Conservation (phyloP, 129 eudicot species). For the Saposhnikovia divaricata region DNA sequence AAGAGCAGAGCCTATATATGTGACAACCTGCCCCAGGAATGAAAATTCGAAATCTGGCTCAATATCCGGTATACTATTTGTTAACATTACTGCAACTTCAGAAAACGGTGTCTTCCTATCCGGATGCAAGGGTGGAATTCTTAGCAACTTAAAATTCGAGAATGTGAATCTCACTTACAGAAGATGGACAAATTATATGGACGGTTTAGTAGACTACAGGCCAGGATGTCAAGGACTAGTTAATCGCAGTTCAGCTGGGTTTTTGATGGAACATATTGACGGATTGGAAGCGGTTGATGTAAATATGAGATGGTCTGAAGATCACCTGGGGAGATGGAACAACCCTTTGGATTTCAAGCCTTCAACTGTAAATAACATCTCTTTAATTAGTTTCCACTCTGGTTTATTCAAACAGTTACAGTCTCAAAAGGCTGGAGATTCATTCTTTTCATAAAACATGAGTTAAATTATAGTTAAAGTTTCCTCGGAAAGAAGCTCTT, state of each 20-base stretch:
- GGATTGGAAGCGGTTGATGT: conserved; percentile 68
- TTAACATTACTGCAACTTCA: conserved; percentile 72
- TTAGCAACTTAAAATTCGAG: conserved; percentile 50
- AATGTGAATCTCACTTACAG: conserved; percentile 68
- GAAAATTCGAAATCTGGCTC: conserved; percentile 42
- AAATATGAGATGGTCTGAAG: conserved; percentile 66
- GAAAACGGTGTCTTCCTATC: conserved; percentile 91
- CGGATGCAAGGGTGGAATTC: conserved; percentile 53
- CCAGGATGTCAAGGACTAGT: conserved; percentile 92
- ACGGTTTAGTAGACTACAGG: conserved; percentile 74
- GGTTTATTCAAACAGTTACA: conserved; percentile 26
- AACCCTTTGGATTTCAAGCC: conserved; percentile 81
- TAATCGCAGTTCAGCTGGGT: conserved; percentile 66
- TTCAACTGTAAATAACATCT: conserved; percentile 63
- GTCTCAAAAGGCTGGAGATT: background rate
- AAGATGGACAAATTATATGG: conserved; percentile 72
- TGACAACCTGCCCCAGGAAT: conserved; percentile 84
- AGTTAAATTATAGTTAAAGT: background rate
- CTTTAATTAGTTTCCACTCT: conserved; percentile 52
- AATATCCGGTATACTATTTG: conserved; percentile 53
- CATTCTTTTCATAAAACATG: conserved; percentile 4
- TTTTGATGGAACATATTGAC: conserved; percentile 73
- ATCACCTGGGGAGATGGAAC: conserved; percentile 49
- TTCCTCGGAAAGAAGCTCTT: background rate
- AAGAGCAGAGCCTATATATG: conserved; percentile 84